These are phyloP conservation scores for Linnemannia schmuckeri DNA, from an alignment of 192 early-diverging fungal genomes.

Conservation along the genomic window DNA sequence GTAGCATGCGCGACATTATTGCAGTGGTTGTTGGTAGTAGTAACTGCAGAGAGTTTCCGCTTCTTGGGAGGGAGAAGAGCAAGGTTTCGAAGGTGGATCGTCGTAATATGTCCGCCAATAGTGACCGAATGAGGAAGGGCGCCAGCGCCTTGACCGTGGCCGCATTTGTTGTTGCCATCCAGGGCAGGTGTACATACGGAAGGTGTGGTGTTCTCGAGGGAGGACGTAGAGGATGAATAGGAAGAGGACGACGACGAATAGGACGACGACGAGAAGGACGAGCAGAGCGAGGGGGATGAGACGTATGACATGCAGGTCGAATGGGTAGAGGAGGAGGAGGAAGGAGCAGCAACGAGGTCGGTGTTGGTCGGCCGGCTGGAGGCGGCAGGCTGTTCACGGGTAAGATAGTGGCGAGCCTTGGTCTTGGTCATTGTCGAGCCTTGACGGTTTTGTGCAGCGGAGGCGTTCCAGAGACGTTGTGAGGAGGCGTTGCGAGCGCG, in stretches of 20 bases:
- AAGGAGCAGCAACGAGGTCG: conserved; percentile 13
- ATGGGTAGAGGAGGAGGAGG: not conserved
- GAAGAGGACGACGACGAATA: conserved; percentile 26
- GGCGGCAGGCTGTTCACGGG: not conserved
- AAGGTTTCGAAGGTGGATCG: conserved; percentile 31
- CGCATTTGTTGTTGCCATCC: not conserved
- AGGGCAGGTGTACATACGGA: not conserved
- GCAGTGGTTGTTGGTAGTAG: not conserved
- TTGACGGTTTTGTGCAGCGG: not conserved
- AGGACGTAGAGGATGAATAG: conserved; percentile 20
- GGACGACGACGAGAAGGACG: conserved; percentile 22
- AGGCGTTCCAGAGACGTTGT: conserved; percentile 12
- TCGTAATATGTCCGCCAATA: conserved; percentile 28
- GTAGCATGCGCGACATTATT: not conserved
- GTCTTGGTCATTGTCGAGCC: not conserved
- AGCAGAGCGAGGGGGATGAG: conserved; percentile 37
- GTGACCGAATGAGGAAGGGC: conserved; percentile 18
- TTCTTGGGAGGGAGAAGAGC: conserved; percentile 23
- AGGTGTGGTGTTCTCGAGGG: conserved; percentile 4
- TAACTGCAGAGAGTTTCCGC: conserved; percentile 25
- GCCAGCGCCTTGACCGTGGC: conserved; percentile 4
- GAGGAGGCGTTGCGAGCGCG: conserved; percentile 19
- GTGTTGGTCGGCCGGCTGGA: conserved; percentile 6
- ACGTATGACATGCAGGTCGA: conserved; percentile 12
- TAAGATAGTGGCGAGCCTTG: not conserved